Base-by-base conservation (phyloP, 805 yeast genomes). In the Ogataea haglerorum region DNA sequence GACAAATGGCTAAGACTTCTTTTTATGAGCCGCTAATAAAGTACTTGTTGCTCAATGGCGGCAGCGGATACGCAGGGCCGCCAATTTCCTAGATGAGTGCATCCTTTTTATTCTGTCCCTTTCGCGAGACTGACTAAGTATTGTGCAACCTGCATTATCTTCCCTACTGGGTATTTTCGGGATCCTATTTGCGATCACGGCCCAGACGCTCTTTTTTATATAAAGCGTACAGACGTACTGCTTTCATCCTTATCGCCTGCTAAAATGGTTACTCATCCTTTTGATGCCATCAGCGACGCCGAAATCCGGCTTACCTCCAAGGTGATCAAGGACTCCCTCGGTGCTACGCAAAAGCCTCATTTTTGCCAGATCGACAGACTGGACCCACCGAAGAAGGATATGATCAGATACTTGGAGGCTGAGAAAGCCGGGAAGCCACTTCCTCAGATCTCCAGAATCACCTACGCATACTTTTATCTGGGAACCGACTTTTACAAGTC, bases 361-460 rank as follows among this genome's bases (percentile, higher is more conserved):
- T 83, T 83, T 59, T 70, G 75, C 36, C 85, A 78, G 58, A 64
- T 81, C 45, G 91, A 83, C 59, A 73, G 80, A 58, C 53, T 75
- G 36, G 95, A 85, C 58, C 95, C 95, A 21, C 90, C 95, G 45
- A 85, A 86, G 72, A 66, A 74, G 51, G 79, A 73, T 47, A 81
- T 85, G 83, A 56, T 78, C 49, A 75, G 72, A 52, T 85, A 72
- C 62, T 67, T 85, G 49, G 82, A 78, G 43, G 81, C 85, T 42
- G 88, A 83, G 65, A 78, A 73, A 52, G 64, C 70, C 30, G 77
- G 78, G 21, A 60, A 61, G 16, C 53, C 65, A 15, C 62, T 78
- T 18, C 87, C 87, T 24, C 57, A 51, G 13, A 76, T 85, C 42
- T 75, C 90, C 25, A 78, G 95, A 68, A 70, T 82, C 38, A 75